Evolutionary conservation across 768 basidiomycete genomes (phyloP).

Genomic region (Lactifluus hygrophoroides): DNA sequence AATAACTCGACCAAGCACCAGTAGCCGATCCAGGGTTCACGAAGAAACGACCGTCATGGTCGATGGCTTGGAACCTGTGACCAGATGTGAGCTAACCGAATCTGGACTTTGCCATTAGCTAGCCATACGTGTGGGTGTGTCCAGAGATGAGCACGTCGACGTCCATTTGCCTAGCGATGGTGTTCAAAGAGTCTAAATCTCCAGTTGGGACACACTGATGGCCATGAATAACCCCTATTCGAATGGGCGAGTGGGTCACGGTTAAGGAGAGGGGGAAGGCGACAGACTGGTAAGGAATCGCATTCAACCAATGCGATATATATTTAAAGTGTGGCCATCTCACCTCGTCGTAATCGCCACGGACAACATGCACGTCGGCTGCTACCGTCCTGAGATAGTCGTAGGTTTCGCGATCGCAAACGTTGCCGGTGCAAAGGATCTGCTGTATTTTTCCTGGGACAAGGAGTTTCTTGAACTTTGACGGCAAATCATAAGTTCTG

Average conservation of each 20-base stretch:
- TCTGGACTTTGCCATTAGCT: not conserved
- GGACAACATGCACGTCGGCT: conserved; percentile 83
- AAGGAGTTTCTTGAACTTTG: conserved; percentile 95
- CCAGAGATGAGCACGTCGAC: conserved; percentile 93
- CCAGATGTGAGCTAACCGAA: not conserved
- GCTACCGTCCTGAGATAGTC: conserved; percentile 94
- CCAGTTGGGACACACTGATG: conserved; percentile 91
- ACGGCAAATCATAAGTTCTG: conserved; percentile 79
- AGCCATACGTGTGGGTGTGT: conserved; percentile 82
- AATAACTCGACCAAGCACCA: conserved; percentile 83
- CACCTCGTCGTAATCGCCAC: conserved; percentile 96
- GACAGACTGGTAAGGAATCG: conserved; percentile 38
- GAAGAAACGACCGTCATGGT: conserved; percentile 87
- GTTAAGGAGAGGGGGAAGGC: conserved; percentile 74
- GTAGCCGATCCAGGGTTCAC: conserved; percentile 94
- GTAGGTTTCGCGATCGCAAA: conserved; percentile 95
- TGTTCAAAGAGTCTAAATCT: conserved; percentile 81
- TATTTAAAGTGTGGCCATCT: conserved; percentile 18
- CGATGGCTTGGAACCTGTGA: conserved; percentile 84
- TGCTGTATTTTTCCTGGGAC: conserved; percentile 91
- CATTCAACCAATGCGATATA: not conserved
- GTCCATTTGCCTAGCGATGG: conserved; percentile 92
- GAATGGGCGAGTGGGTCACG: conserved; percentile 75
- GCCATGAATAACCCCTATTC: conserved; percentile 89
- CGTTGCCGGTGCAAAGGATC: conserved; percentile 94